phyloP scores from a whole-genome alignment of 495 filamentous ascomycete genomes.

The Penicillium subrubescens region DNA sequence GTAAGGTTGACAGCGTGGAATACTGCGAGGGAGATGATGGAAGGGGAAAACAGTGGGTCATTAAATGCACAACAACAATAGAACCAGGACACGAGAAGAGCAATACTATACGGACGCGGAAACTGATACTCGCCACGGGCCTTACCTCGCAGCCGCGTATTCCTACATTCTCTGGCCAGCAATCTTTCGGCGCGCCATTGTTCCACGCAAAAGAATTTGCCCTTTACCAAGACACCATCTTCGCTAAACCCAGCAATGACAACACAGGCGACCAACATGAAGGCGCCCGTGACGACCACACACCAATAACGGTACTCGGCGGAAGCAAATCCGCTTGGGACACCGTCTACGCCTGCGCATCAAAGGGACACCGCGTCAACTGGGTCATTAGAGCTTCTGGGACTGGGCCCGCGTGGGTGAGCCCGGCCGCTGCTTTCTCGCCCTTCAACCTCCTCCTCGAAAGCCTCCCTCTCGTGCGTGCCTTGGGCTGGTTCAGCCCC shows the following conservation, averaged over 20 bases:
- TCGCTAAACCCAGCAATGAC: slow-evolving; percentile 12
- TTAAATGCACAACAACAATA: slow-evolving; percentile 11
- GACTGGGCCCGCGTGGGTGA: slow-evolving; percentile 14
- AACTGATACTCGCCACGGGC: slow-evolving; percentile 15
- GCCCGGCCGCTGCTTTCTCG: slow-evolving; percentile 13
- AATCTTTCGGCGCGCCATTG: slow-evolving; percentile 12
- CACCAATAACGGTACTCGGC: slow-evolving; percentile 14
- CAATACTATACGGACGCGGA: slow-evolving; percentile 12
- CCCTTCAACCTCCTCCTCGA: slow-evolving; percentile 14
- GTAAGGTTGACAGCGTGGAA: slow-evolving; percentile 12
- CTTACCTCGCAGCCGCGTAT: slow-evolving; percentile 15
- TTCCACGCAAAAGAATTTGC: slow-evolving; percentile 14
- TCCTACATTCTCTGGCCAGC: slow-evolving; percentile 13
- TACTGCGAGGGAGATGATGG: slow-evolving; percentile 14
- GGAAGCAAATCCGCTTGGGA: slow-evolving; percentile 15
- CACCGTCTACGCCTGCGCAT: slow-evolving; percentile 14
- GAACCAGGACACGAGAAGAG: slow-evolving; percentile 10
- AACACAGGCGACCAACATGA: slow-evolving; percentile 12
- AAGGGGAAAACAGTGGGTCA: slow-evolving; percentile 12
- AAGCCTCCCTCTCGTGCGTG: slow-evolving; percentile 14
- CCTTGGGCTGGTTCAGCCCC: slow-evolving; percentile 16
- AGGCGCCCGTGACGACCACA: slow-evolving; percentile 6
- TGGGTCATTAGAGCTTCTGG: slow-evolving; percentile 12
- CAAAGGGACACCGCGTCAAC: slow-evolving; percentile 14
- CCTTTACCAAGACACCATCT: slow-evolving; percentile 13